Evolutionary conservation across 352 stramenopile species (phyloP).

Genomic region (Globisporangium nagaii): DNA sequence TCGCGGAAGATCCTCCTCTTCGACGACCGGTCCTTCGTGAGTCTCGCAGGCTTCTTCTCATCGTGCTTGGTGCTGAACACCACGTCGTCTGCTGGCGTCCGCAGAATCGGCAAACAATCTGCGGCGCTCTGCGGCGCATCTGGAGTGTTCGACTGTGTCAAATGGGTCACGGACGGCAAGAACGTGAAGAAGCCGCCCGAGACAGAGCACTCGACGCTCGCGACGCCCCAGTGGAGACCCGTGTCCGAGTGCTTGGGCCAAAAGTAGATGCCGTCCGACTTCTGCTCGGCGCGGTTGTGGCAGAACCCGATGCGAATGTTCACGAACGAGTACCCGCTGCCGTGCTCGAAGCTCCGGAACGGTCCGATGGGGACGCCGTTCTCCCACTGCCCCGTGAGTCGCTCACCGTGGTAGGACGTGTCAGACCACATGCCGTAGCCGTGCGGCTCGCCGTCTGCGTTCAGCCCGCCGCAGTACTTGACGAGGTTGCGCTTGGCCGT

Average conservation of each 20-base stretch:
- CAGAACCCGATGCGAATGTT: conserved; percentile 73
- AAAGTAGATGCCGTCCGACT: conserved; percentile 35
- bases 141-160: conserved; percentile 34
- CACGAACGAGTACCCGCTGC: conserved; percentile 67
- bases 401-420: conserved; percentile 65
- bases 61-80: conserved; percentile 34
- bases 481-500: conserved; percentile 36
- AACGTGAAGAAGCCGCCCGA: conserved; percentile 72
- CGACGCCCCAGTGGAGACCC: conserved; percentile 65
- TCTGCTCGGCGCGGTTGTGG: conserved; percentile 36
- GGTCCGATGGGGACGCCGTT: conserved; percentile 68
- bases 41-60: not conserved
- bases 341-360: conserved; percentile 70
- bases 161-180: conserved; percentile 44
- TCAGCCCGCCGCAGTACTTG: conserved; percentile 62
- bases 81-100: conserved; percentile 42
- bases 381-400: conserved; percentile 61
- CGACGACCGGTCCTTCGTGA: conserved; percentile 9
- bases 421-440: conserved; percentile 72
- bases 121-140: conserved; percentile 27
- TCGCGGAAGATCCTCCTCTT: conserved; percentile 18
- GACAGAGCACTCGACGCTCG: conserved; percentile 73
- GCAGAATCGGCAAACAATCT: conserved; percentile 33
- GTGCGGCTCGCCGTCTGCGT: conserved; percentile 48
- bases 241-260: conserved; percentile 39